These are phyloP conservation scores for Coniella lustricola DNA, from an alignment of 2,329 filamentous ascomycete genomes.

Conservation along the genomic window DNA sequence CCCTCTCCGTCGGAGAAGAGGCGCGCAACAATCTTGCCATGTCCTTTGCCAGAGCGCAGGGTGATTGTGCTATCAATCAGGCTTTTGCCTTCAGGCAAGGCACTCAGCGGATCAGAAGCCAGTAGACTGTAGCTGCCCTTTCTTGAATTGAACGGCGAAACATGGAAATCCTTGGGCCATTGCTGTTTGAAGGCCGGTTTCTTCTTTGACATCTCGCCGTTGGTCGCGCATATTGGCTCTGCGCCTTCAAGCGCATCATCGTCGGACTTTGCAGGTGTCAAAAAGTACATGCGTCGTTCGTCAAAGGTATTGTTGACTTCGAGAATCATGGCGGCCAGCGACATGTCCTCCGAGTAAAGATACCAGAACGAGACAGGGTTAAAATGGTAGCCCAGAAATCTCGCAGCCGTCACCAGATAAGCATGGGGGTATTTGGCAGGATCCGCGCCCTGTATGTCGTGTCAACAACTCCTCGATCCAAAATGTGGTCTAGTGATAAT, in stretches of 20 bases:
- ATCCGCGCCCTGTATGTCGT: constrained; percentile 42
- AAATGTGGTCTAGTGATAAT: constrained; percentile 14
- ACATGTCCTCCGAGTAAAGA: constrained; percentile 53
- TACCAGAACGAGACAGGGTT: constrained; percentile 79
- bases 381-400: constrained; percentile 63
- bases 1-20: constrained; percentile 47
- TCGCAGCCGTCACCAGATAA: constrained; percentile 64
- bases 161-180: constrained; percentile 68
- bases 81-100: constrained; percentile 29
- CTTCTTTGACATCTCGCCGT: not conserved
- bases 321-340: constrained; percentile 57
- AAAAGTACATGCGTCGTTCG: constrained; percentile 60
- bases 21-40: constrained; percentile 54
- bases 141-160: constrained; percentile 66
- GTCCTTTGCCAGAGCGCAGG: constrained; percentile 51
- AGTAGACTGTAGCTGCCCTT: constrained; percentile 47
- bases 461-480: not conserved
- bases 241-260: constrained; percentile 15
- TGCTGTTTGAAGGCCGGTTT: constrained; percentile 35
- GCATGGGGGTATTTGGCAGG: constrained; percentile 56
- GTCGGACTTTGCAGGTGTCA: constrained; percentile 31
- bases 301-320: constrained; percentile 75
- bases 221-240: not conserved
- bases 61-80: constrained; percentile 54
- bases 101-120: constrained; percentile 40